Evolutionary conservation across 306 rosid species (phyloP).

Genomic region (Vigna angularis): DNA sequence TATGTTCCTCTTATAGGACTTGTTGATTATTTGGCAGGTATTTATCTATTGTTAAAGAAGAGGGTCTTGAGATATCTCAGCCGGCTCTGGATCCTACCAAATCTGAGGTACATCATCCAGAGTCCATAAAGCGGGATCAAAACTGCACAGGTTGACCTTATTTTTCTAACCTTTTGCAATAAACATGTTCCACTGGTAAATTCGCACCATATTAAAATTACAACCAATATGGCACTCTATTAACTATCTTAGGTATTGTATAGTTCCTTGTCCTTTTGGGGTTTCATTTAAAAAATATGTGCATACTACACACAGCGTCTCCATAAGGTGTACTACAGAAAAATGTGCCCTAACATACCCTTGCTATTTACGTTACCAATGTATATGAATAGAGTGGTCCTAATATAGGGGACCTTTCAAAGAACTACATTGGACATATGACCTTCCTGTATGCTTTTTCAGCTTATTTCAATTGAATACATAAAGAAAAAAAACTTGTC

Average conservation of each 20-base stretch:
- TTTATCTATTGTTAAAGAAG: slow-evolving; percentile 76
- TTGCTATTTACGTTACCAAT: neutral
- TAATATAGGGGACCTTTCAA: neutral
- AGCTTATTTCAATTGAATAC: neutral
- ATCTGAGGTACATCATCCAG: slow-evolving; percentile 85
- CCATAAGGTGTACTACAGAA: neutral
- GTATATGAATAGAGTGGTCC: slow-evolving; percentile 1
- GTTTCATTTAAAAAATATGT: slow-evolving; percentile 21
- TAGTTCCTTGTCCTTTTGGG: slow-evolving; percentile 25
- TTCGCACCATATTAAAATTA: slow-evolving; percentile 14
- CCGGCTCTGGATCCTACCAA: slow-evolving; percentile 89
- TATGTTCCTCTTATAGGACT: slow-evolving; percentile 16
- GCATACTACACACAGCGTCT: slow-evolving; percentile 11
- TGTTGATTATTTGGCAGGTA: slow-evolving; percentile 61
- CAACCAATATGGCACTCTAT: neutral
- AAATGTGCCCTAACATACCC: neutral
- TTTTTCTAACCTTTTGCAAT: slow-evolving; percentile 38
- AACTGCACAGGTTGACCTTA: slow-evolving; percentile 79
- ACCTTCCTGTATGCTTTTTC: neutral
- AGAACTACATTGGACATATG: neutral
- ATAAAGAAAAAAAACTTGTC: neutral
- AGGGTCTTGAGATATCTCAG: slow-evolving; percentile 96
- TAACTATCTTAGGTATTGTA: slow-evolving; percentile 16
- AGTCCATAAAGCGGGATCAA: slow-evolving; percentile 68
- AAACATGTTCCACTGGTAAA: slow-evolving; percentile 7